phyloP scores from a whole-genome alignment of 2,329 filamentous ascomycete species.

The Venturia oleaginea region DNA sequence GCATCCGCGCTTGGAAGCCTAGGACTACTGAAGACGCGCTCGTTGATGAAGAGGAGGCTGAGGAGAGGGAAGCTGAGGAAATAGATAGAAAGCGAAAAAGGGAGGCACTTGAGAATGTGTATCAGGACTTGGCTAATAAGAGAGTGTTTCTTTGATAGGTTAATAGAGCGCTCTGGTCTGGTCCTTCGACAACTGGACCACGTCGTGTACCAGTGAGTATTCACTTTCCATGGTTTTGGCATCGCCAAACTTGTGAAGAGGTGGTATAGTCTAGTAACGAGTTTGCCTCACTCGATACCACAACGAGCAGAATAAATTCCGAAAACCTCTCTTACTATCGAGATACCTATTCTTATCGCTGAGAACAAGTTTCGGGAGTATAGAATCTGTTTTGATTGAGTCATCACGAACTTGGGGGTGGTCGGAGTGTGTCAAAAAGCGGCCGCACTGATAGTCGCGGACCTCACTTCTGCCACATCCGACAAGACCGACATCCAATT shows the following conservation, averaged over 20 bases:
- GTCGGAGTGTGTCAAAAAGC: too few species aligned
- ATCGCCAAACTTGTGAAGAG: too few species aligned
- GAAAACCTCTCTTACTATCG: too few species aligned
- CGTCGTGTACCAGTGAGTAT: too few species aligned
- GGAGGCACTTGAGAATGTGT: conserved; percentile 71
- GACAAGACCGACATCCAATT: background rate
- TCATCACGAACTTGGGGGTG: too few species aligned
- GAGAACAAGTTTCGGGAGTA: too few species aligned
- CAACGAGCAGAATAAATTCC: too few species aligned
- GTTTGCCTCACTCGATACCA: too few species aligned
- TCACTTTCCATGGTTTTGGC: too few species aligned
- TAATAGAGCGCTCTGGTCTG: background rate
- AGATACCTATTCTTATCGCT: too few species aligned
- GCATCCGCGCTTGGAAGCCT: conserved; percentile 71
- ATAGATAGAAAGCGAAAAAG: conserved; percentile 57
- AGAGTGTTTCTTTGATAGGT: background rate
- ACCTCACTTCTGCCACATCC: background rate
- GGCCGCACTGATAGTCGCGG: background rate
- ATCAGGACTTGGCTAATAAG: conserved; percentile 48
- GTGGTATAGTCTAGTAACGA: too few species aligned
- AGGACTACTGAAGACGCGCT: conserved; percentile 42
- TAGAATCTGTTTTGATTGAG: too few species aligned
- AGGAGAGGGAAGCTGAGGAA: conserved; percentile 27
- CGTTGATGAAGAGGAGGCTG: conserved; percentile 32
- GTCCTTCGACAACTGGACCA: background rate